phyloP scores from a whole-genome alignment of 108 stramenopile genomes.

The Aurantiochytrium sp. region DNA sequence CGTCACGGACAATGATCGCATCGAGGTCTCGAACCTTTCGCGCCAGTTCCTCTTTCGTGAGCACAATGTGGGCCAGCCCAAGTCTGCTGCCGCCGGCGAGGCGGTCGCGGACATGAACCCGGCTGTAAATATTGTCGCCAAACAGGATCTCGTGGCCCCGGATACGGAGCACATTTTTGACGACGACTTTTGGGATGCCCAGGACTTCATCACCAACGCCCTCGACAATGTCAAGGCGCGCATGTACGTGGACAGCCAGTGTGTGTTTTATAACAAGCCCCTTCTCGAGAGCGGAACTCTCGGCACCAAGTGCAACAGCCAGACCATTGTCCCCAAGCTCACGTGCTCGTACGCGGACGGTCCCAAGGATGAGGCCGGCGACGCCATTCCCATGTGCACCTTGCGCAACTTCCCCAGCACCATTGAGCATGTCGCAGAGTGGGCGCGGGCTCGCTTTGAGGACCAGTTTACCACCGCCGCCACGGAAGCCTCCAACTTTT shows the following conservation, averaged over 20 bases:
- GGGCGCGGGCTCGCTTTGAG: slow-evolving; percentile 59
- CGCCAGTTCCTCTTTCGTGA: slow-evolving; percentile 77
- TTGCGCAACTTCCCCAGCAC: slow-evolving; percentile 69
- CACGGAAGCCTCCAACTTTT: slow-evolving; percentile 36
- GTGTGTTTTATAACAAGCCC: slow-evolving; percentile 73
- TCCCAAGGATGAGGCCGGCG: slow-evolving; percentile 60
- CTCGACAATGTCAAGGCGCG: slow-evolving; percentile 78
- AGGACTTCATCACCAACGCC: slow-evolving; percentile 72
- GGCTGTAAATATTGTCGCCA: slow-evolving; percentile 51
- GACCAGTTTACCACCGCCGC: slow-evolving; percentile 41
- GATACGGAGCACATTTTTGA: slow-evolving; percentile 67
- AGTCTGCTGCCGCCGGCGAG: slow-evolving; percentile 59
- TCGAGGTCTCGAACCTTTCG: slow-evolving; percentile 70
- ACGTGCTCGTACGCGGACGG: slow-evolving; percentile 73
- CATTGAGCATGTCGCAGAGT: slow-evolving; percentile 80
- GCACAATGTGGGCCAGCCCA: slow-evolving; percentile 71
- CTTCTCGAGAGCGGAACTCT: slow-evolving; percentile 73
- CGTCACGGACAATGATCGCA: slow-evolving; percentile 76
- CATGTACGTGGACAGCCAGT: slow-evolving; percentile 59
- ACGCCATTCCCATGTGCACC: slow-evolving; percentile 79
- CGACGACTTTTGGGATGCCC: slow-evolving; percentile 69
- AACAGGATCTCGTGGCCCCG: slow-evolving; percentile 63
- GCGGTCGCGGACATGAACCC: slow-evolving; percentile 70
- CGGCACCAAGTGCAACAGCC: slow-evolving; percentile 64
- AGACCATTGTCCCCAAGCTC: slow-evolving; percentile 64